Base-by-base conservation (phyloP, 2,329 filamentous ascomycete genomes). In the Fusarium sp. region DNA sequence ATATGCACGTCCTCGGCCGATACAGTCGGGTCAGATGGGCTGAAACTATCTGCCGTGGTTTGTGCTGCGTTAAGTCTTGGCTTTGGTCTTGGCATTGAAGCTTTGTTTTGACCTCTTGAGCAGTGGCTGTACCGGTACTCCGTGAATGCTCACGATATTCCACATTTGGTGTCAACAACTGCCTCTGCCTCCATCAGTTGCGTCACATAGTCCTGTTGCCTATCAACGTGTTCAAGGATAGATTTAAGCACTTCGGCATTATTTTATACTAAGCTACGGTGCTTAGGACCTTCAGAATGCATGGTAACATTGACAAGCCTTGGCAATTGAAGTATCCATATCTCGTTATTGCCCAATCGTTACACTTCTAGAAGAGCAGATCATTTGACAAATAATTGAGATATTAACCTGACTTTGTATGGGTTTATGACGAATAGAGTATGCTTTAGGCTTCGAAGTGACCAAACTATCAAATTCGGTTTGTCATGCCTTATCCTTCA, bases 91-190 rank as follows among this genome's bases (percentile, higher is more conserved):
- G 71, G 71, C 71, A 42, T 55, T 36, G 36, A 61, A 65, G 66
- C 69, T 65, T 73, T 73, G 70, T 72, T 72, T 72, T 54, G 51
- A 72, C 67, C 51, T 62, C 70, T 58, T 61, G 51, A 43, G 54
- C 34, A 28, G 28, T 28, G 28, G 7, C 45, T 44, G 40, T 53
- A 45, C 18, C 18, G 18, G 18, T 20, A 20, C 69, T 71, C 50
- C 45, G 58, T 46, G 24, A 51, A 67, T 22, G 11, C 10, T 28
- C 7, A 9, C 26, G 26, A 10, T 28, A 28, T 28, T 28, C 26
- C 26, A 28, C 22, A 24, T 24, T 24, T 24, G 7, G 22, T 24
- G 22, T 24, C 22, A 7, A 7, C 22, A 24, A 24, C 22, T 24
- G 22, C 22, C 22, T 24, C 5, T 24, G 22, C 22, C 22, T 24